phyloP scores from a whole-genome alignment of 2,329 filamentous ascomycete genomes.

The Sporothrix pseudoabietina region DNA sequence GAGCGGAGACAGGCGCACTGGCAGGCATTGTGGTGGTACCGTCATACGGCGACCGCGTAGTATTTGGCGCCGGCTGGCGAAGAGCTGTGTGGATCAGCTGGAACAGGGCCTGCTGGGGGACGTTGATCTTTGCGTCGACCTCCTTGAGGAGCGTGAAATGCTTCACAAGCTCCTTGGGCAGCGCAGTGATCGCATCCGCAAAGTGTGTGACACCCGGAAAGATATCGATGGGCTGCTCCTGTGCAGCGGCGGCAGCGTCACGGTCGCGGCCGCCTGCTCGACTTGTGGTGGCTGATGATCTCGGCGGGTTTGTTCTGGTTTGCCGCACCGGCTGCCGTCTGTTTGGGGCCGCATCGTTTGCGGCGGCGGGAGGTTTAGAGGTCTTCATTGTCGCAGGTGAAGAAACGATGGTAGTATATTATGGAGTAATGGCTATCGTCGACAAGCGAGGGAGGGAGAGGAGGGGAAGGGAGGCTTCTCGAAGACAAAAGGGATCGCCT shows the following conservation, averaged over 20 bases:
- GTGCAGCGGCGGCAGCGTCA: slow-evolving; percentile 50
- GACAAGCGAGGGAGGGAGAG: neutral
- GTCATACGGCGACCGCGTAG: slow-evolving; percentile 49
- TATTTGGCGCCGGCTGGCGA: slow-evolving; percentile 52
- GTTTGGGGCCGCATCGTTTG: slow-evolving; percentile 50
- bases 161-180: slow-evolving; percentile 91
- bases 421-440: neutral
- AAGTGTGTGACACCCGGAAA: slow-evolving; percentile 73
- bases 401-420: neutral
- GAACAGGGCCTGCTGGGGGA: slow-evolving; percentile 79
- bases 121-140: slow-evolving; percentile 94
- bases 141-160: slow-evolving; percentile 97
- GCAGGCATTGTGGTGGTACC: slow-evolving; percentile 41
- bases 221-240: slow-evolving; percentile 65
- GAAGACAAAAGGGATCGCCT: neutral
- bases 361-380: slow-evolving; percentile 50
- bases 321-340: slow-evolving; percentile 37
- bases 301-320: slow-evolving; percentile 58
- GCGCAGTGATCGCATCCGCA: slow-evolving; percentile 85
- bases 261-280: slow-evolving; percentile 38
- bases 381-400: slow-evolving; percentile 55
- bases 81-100: slow-evolving; percentile 70
- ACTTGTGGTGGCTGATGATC: slow-evolving; percentile 53
- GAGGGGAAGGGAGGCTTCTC: neutral
- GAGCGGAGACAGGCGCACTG: slow-evolving; percentile 47